These are phyloP conservation scores for Hericium erinaceus DNA, from an alignment of 768 basidiomycete genomes.

Conservation along the genomic window DNA sequence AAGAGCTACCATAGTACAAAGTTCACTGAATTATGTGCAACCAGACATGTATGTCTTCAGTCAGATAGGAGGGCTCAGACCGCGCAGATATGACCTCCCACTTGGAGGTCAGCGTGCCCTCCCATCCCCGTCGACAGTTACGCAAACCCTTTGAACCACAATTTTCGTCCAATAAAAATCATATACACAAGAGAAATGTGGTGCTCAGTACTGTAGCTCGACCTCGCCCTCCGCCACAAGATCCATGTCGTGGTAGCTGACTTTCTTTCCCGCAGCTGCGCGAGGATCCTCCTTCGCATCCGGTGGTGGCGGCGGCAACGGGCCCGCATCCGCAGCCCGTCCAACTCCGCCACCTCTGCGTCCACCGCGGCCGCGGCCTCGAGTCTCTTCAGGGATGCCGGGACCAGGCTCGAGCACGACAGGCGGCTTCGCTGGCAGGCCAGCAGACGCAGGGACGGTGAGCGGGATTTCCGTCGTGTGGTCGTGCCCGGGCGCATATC, in stretches of 20 bases:
- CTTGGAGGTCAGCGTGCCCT: too few relatives aligned
- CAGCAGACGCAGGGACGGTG: conserved; percentile 48
- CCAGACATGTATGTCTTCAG: too few relatives aligned
- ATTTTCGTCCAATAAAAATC: neutral
- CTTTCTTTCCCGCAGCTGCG: conserved; percentile 77
- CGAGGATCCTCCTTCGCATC: conserved; percentile 91
- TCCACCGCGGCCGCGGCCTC: conserved; percentile 26
- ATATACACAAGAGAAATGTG: neutral
- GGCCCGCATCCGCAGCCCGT: conserved; percentile 29
- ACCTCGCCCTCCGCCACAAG: conserved; percentile 66
- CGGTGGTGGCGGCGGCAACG: conserved; percentile 72
- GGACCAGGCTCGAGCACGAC: conserved; percentile 33
- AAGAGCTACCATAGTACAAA: too few relatives aligned
- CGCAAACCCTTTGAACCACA: neutral
- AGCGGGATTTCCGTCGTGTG: conserved; percentile 33
- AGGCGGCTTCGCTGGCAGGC: conserved; percentile 72
- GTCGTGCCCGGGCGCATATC: conserved; percentile 49
- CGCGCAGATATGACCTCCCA: too few relatives aligned
- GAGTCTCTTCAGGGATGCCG: conserved; percentile 36
- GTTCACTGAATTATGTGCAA: too few relatives aligned
- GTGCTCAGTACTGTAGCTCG: conserved; percentile 29
- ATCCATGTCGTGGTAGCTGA: conserved; percentile 96
- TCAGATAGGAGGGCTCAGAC: too few relatives aligned
- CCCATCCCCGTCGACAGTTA: too few relatives aligned
- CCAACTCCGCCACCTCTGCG: conserved; percentile 26